Evolutionary conservation across 805 yeast genomes (phyloP).

Genomic region (Lipomyces kockii): DNA sequence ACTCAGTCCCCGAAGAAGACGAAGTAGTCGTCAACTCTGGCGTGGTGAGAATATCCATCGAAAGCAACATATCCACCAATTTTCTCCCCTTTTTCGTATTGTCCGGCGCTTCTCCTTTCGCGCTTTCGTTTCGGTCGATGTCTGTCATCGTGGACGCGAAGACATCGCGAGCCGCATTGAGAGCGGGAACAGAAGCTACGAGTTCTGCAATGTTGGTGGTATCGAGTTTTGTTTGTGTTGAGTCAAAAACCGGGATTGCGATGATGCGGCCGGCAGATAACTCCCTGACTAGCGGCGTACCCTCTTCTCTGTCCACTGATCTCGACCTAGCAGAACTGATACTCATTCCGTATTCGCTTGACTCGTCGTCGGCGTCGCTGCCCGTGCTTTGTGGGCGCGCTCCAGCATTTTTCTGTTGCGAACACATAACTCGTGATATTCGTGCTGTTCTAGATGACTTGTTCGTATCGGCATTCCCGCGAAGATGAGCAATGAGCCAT

Average conservation of each 20-base stretch:
- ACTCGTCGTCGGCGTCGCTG: neutral
- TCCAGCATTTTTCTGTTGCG: neutral
- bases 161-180: neutral
- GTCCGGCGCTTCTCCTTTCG: neutral
- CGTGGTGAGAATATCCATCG: neutral
- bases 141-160: neutral
- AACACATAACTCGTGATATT: neutral
- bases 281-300: neutral
- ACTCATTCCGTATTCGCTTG: neutral
- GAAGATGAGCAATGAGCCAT: neutral
- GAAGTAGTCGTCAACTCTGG: neutral
- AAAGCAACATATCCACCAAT: neutral
- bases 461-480: neutral
- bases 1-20: slow-evolving; percentile 1
- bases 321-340: neutral
- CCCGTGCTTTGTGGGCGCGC: neutral
- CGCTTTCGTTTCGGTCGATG: neutral
- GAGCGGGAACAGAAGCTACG: neutral
- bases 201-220: neutral
- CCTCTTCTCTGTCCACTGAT: neutral
- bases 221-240: neutral
- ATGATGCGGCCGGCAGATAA: neutral
- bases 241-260: neutral
- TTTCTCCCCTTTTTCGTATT: neutral
- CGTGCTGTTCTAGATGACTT: neutral